A percentile compares a stretch with the other conserved stretches of the same genome.
Conservation (phyloP, 805 yeast genomes). For the Candida coleopterorum region DNA sequence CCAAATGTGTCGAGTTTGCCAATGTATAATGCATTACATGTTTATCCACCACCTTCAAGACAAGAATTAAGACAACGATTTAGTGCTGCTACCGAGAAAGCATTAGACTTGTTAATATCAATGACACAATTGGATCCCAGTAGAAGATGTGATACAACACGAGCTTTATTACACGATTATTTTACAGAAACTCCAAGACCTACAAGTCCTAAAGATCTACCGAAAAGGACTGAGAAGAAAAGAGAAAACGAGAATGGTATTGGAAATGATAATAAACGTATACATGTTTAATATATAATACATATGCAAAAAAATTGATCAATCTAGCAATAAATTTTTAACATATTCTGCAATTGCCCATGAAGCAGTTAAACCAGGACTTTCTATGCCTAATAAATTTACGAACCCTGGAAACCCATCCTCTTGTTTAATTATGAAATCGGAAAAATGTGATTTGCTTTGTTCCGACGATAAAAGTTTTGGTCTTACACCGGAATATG, state of each 20-base stretch:
- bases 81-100: constrained; percentile 85
- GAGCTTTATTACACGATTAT: constrained; percentile 61
- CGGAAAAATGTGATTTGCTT: constrained; percentile 47
- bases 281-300: constrained; percentile 18
- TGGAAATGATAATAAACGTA: constrained; percentile 13
- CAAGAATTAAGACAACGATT: constrained; percentile 78
- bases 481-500: constrained; percentile 83
- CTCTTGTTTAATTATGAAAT: constrained; percentile 69
- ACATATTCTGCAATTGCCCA: constrained; percentile 83
- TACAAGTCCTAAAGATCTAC: constrained; percentile 61
- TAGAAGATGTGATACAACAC: constrained; percentile 59
- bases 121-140: constrained; percentile 77
- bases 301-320: too few species aligned
- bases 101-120: constrained; percentile 67
- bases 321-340: constrained; percentile 23
- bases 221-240: constrained; percentile 37
- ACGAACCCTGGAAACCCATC: constrained; percentile 73
- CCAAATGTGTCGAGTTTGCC: constrained; percentile 82
- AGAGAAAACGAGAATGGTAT: constrained; percentile 13
- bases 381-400: constrained; percentile 77
- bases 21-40: constrained; percentile 62
- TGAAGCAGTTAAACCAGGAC: constrained; percentile 83
- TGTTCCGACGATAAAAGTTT: constrained; percentile 50
- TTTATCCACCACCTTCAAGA: constrained; percentile 80
- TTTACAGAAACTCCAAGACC: constrained; percentile 74